Evolutionary conservation across 495 filamentous ascomycete genomes (phyloP).

Genomic region (Aspergillus campestris): DNA sequence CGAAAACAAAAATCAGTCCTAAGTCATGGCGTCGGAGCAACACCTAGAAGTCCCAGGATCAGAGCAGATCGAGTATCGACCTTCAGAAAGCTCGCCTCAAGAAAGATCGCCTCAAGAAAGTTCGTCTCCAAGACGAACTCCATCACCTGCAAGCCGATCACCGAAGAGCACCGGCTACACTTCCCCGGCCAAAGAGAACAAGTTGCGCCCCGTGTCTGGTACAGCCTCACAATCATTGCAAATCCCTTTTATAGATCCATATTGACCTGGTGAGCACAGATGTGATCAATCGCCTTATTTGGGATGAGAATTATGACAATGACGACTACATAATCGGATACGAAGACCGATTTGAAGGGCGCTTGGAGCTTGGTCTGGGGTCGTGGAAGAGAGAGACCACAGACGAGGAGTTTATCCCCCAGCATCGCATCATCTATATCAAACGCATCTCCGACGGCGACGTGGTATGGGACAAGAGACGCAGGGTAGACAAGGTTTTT

Average conservation of each 20-base stretch:
- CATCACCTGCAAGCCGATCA: too few relatives aligned
- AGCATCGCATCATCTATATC: slow-evolving; percentile 71
- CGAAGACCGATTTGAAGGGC: slow-evolving; percentile 62
- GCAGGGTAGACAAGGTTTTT: slow-evolving; percentile 50
- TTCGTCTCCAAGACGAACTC: too few relatives aligned
- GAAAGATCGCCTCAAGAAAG: too few relatives aligned
- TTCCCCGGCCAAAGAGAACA: neutral
- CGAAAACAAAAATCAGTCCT: too few relatives aligned
- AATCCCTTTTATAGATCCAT: neutral
- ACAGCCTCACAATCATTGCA: too few relatives aligned
- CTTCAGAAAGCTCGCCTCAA: too few relatives aligned
- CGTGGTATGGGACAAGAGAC: slow-evolving; percentile 48
- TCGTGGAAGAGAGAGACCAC: slow-evolving; percentile 69
- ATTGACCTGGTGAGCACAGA: slow-evolving; percentile 28
- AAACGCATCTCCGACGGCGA: slow-evolving; percentile 42
- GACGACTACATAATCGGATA: slow-evolving; percentile 67
- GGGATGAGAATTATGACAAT: slow-evolving; percentile 55
- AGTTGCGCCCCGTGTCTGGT: too few relatives aligned
- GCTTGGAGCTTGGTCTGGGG: slow-evolving; percentile 52
- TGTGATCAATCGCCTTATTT: slow-evolving; percentile 63
- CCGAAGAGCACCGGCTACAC: too few relatives aligned
- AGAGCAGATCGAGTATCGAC: too few relatives aligned
- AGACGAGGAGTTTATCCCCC: slow-evolving; percentile 78
- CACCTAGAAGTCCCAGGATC: too few relatives aligned
- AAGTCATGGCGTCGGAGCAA: too few relatives aligned